Conservation (phyloP, 2,329 filamentous ascomycete species). For the Sclerotinia borealis region DNA sequence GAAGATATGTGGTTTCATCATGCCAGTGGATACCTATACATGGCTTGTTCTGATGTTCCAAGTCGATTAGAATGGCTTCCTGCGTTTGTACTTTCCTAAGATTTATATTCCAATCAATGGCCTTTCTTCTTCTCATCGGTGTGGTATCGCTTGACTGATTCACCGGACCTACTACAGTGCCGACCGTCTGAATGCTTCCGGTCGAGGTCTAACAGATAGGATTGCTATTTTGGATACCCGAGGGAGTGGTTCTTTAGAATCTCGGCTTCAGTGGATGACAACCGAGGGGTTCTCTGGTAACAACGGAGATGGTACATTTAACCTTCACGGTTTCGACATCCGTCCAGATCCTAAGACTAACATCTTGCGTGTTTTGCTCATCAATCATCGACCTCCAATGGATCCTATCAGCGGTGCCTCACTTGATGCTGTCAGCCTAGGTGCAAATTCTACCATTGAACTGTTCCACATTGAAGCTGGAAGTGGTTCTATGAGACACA, state of each 20-base stretch:
- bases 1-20: slow-evolving; percentile 32
- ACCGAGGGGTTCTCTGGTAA: slow-evolving; percentile 23
- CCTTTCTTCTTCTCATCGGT: background rate
- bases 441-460: slow-evolving; percentile 36
- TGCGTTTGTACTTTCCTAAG: slow-evolving; percentile 20
- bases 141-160: background rate
- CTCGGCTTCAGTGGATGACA: slow-evolving; percentile 23
- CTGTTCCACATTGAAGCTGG: slow-evolving; percentile 30
- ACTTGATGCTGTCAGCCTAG: slow-evolving; percentile 29
- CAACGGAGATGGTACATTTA: slow-evolving; percentile 27
- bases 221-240: slow-evolving; percentile 28
- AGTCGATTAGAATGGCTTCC: slow-evolving; percentile 26
- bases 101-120: background rate
- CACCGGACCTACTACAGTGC: slow-evolving; percentile 14
- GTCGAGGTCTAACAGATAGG: slow-evolving; percentile 21
- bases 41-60: slow-evolving; percentile 26
- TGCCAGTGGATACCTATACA: slow-evolving; percentile 25
- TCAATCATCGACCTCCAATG: slow-evolving; percentile 34
- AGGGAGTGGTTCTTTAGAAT: slow-evolving; percentile 18
- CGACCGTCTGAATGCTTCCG: slow-evolving; percentile 23
- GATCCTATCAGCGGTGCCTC: slow-evolving; percentile 29
- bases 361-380: slow-evolving; percentile 30
- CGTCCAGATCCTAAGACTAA: slow-evolving; percentile 22
- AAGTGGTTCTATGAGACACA: slow-evolving; percentile 28
- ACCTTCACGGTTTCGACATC: slow-evolving; percentile 34